Conservation (phyloP, 768 basidiomycete genomes). For the Favolaschia claudopus region DNA sequence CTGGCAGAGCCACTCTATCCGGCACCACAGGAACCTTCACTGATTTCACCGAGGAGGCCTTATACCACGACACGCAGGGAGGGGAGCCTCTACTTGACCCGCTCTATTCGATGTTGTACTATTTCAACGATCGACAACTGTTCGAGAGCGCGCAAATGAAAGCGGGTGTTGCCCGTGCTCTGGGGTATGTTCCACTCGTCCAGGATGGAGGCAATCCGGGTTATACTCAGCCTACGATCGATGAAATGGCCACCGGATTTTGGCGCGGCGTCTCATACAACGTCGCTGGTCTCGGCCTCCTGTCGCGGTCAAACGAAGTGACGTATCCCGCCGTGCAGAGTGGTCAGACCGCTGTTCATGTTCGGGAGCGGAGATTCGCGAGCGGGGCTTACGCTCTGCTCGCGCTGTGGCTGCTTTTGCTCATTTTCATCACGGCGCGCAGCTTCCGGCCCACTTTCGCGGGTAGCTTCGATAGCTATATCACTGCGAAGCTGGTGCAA, state of each 20-base stretch:
- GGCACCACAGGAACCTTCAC: constrained; percentile 19
- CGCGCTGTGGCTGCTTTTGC: constrained; percentile 14
- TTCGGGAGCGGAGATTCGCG: constrained; percentile 2
- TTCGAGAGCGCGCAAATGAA: not conserved
- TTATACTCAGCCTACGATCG: constrained; percentile 6
- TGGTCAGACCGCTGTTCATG: constrained; percentile 9
- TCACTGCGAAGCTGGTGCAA: constrained; percentile 13
- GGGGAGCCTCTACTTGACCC: constrained; percentile 29
- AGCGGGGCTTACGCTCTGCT: constrained; percentile 7
- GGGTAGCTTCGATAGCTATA: constrained; percentile 20
- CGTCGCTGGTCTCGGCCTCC: constrained; percentile 15
- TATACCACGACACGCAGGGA: constrained; percentile 18
- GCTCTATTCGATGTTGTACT: constrained; percentile 19
- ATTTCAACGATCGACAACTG: not conserved
- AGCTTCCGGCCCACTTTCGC: constrained; percentile 18
- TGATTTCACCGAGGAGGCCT: not conserved
- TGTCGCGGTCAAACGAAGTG: constrained; percentile 13
- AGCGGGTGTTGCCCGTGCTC: not conserved
- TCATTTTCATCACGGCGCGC: constrained; percentile 7
- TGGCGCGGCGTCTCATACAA: constrained; percentile 20
- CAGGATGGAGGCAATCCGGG: not conserved
- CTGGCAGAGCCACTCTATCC: constrained; percentile 19
- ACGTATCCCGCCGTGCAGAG: constrained; percentile 12
- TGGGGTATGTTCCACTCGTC: not conserved
- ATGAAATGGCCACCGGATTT: constrained; percentile 7